phyloP scores from a whole-genome alignment of 1,139 yeast genomes.

The Taphrina betulina region DNA sequence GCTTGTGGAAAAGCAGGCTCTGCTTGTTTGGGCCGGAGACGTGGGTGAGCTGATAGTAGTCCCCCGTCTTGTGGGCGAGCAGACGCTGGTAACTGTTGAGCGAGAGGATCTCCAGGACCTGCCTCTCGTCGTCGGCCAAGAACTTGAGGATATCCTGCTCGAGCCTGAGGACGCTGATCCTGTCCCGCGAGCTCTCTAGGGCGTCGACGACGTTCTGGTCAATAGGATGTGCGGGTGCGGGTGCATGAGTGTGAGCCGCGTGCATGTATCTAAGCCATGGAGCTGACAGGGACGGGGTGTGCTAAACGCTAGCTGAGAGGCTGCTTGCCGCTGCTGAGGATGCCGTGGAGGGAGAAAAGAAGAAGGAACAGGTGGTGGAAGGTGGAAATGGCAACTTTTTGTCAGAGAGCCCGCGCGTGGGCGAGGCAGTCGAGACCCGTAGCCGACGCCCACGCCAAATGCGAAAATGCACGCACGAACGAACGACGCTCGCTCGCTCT shows the following conservation, averaged over 20 bases:
- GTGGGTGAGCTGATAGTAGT: conserved; percentile 24
- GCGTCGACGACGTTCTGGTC: conserved; percentile 25
- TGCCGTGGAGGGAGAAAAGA: too few relatives aligned
- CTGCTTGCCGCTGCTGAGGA: too few relatives aligned
- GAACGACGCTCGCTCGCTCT: too few relatives aligned
- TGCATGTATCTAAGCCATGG: conserved; percentile 19
- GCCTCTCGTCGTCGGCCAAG: not conserved
- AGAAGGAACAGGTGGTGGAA: too few relatives aligned
- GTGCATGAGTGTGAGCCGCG: conserved; percentile 4
- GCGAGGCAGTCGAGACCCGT: too few relatives aligned
- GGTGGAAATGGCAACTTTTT: too few relatives aligned
- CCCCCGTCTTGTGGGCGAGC: conserved; percentile 30
- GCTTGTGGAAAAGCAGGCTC: conserved; percentile 15
- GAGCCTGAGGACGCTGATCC: conserved; percentile 15
- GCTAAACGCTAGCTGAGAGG: too few relatives aligned
- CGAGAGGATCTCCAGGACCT: conserved; percentile 11
- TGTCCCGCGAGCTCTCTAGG: conserved; percentile 10
- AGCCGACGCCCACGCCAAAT: too few relatives aligned
- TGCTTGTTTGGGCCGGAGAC: conserved; percentile 8
- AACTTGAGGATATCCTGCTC: conserved; percentile 20
- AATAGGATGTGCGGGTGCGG: conserved; percentile 1
- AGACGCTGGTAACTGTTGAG: conserved; percentile 28
- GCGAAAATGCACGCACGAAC: too few relatives aligned
- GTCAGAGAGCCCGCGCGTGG: too few relatives aligned
- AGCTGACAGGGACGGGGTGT: too few relatives aligned